Evolutionary conservation across 2,329 filamentous ascomycete genomes (phyloP), one percentile per base, ranked within the genome.

Genomic region (Dactylella cylindrospora): DNA sequence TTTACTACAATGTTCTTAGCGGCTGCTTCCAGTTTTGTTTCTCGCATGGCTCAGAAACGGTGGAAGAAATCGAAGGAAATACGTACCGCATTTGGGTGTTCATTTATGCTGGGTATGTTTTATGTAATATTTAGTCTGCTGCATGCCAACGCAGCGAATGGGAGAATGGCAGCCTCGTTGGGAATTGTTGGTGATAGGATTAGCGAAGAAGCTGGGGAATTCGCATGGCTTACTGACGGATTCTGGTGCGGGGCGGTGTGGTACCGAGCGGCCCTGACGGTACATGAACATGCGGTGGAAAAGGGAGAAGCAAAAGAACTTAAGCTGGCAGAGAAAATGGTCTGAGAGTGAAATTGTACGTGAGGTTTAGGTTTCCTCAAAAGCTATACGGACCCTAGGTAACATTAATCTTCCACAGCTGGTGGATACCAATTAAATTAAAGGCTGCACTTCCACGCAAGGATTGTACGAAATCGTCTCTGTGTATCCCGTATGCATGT

Each of bases 281-380:
- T 54, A 8, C 54, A 62, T 12, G 29, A 33, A 5, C 49, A 49
- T 9, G 57, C 57, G 3, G 13, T 54, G 9, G 2, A 12, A 9
- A 62, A 50, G 28, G 23, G 29, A 26, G 57, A 62, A 12, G 43
- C 44, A n/a, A 47, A 29, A 13, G 43, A 62, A 8, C 29, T 23
- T 9, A 62, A 62, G 26, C 25, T 62, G 23, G 57, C 49, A 10
- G 57, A 54, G 17, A 62, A 62, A 25, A 62, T 62, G 57, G 57
- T 62, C 3, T 62, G 44, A 9, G 31, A 15, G 7, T 29, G 32
- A 9, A 20, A 15, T 19, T 31, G 8, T 8, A 22, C 15, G 8
- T 15, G 12, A n/a, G 9, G 5, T 29, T 38, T n/a, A 28, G 25
- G 13, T 10, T 10, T 12, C 20, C 13, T 45, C 15, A 9, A 45